Base-by-base conservation (phyloP, 352 stramenopile species). In the Pythium diclinum region DNA sequence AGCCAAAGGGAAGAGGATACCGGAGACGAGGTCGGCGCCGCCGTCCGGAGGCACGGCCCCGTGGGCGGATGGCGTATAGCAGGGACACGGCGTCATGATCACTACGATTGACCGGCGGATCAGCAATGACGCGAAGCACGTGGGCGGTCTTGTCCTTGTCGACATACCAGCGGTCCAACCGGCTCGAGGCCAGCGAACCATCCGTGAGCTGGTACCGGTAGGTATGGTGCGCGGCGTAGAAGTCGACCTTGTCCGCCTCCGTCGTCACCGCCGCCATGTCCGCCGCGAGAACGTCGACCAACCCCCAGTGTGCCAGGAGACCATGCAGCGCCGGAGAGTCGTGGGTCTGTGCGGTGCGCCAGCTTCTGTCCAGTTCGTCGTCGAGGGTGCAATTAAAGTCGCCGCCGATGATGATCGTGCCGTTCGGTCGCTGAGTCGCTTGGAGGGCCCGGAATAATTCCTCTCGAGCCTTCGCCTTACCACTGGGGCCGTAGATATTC, bases 141-240 rank as follows among this genome's bases (percentile, higher is more conserved):
- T 53, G 48, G 2, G n/a, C 10, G 6, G 3, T 3, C 1, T 42
- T 5, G 3, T 1, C n/a, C 1, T n/a, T n/a, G 16, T 38, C 17
- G 3, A 65, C n/a, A 25, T 66, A 66, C 13, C 56, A 66, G 3
- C 59, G 49, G 28, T 66, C 51, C 0, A 66, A 28, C 0, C 59
- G 21, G 36, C 59, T 60, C 13, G 49, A 51, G 0, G 49, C 59
- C 3, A 60, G 7, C 2, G 40, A 38, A 6, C n/a, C 32, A 3
- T 60, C 51, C 0, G 25, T 17, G 2, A 60, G 6, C 3, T 3
- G 7, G 28, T 66, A 66, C 11, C 21, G 1, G 30, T 60, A 66
- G 23, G 59, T 60, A 51, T 66, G 59, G 10, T 44, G 36, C 6
- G 9, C 33, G 0, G 59, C 51, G 23, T 60, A 40, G 3, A 60